Evolutionary conservation across 257 asterid species (phyloP).

Genomic region (Solanum verrucosum): DNA sequence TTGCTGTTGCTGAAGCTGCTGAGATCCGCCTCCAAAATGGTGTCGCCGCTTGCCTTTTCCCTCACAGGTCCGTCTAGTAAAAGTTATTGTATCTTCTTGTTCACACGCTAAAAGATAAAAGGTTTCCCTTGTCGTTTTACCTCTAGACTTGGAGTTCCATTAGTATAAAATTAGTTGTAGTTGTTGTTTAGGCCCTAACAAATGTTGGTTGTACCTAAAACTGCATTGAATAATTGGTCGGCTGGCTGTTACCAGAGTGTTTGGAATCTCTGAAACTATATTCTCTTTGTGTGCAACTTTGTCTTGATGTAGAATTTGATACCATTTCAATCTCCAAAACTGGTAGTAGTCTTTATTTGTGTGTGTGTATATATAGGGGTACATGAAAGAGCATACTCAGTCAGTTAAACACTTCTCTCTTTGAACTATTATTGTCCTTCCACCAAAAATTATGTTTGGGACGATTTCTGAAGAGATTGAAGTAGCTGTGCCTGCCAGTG

Average conservation of each 20-base stretch:
- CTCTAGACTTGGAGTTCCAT: not conserved
- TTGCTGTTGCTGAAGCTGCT: constrained; percentile 76
- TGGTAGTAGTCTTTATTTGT: not conserved
- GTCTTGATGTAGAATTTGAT: not conserved
- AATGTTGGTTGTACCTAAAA: not conserved
- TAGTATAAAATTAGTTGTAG: not conserved
- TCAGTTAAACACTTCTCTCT: not conserved
- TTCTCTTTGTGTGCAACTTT: not conserved
- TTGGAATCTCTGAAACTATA: not conserved
- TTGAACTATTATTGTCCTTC: not conserved
- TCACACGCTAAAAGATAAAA: not conserved
- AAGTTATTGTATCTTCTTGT: not conserved
- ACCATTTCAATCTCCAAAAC: not conserved
- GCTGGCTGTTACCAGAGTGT: not conserved
- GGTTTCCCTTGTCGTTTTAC: not conserved
- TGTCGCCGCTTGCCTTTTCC: constrained; percentile 56
- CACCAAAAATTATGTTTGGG: constrained; percentile 24
- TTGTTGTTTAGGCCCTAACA: not conserved
- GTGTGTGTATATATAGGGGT: not conserved
- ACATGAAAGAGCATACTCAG: not conserved
- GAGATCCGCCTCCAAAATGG: constrained; percentile 87
- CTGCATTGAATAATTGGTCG: not conserved
- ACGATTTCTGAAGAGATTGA: constrained; percentile 24
- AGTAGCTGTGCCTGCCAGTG: constrained; percentile 38
- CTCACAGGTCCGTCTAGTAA: constrained; percentile 57